Evolutionary conservation across 1,284 basidiomycete species (phyloP).

Genomic region (Sphagnurus paluster): DNA sequence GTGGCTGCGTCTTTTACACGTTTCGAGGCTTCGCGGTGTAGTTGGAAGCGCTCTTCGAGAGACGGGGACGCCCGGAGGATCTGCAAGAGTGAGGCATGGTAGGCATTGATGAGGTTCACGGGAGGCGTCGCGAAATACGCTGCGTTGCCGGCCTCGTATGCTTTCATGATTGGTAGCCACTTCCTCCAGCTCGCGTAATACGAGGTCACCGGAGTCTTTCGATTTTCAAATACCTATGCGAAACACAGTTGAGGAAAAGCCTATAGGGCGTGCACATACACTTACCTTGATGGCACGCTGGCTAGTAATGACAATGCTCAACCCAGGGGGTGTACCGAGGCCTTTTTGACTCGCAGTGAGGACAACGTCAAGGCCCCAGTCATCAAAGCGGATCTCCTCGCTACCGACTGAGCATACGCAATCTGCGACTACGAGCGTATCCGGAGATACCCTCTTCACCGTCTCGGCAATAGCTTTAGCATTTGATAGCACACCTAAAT

Average conservation of each 20-base stretch:
- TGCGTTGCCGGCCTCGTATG: constrained; percentile 74
- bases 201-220: constrained; percentile 70
- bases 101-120: constrained; percentile 93
- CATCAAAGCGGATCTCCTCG: constrained; percentile 94
- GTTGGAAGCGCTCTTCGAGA: constrained; percentile 78
- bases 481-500: constrained; percentile 79
- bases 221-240: constrained; percentile 61
- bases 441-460: constrained; percentile 80
- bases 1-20: constrained; percentile 74
- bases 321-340: constrained; percentile 91
- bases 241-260: background rate
- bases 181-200: constrained; percentile 94
- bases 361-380: constrained; percentile 92
- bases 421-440: constrained; percentile 86
- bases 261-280: background rate
- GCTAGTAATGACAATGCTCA: constrained; percentile 85
- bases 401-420: constrained; percentile 95
- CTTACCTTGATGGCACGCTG: constrained; percentile 73
- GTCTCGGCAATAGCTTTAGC: constrained; percentile 78
- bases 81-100: constrained; percentile 75
- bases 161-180: constrained; percentile 94
- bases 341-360: constrained; percentile 95
- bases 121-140: constrained; percentile 96
- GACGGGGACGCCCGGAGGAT: constrained; percentile 65
- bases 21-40: constrained; percentile 75